Conservation (phyloP, 257 asterid species). For the Phtheirospermum japonicum region DNA sequence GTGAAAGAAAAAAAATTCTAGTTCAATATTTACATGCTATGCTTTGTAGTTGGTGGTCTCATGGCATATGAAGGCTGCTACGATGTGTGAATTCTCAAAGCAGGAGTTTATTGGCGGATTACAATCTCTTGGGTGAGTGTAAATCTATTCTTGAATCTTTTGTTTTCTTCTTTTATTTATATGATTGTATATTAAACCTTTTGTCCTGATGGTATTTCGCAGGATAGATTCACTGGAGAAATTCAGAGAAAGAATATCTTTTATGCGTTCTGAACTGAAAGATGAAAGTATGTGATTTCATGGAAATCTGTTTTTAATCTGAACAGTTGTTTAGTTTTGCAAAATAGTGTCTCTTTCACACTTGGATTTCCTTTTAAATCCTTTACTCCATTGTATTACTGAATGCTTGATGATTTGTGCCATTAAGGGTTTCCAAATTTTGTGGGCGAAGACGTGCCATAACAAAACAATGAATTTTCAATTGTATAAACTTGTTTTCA, state of each 20-base stretch:
- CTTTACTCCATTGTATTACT: constrained; percentile 16
- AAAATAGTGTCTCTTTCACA: constrained; percentile 15
- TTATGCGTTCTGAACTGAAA: constrained; percentile 92
- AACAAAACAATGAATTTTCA: neutral
- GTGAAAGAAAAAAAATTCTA: neutral
- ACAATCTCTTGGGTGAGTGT: constrained; percentile 85
- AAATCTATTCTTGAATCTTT: constrained; percentile 2
- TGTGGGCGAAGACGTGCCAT: constrained; percentile 4
- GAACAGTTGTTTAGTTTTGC: neutral
- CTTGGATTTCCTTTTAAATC: neutral
- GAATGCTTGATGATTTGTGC: constrained; percentile 20
- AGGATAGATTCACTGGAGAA: constrained; percentile 93
- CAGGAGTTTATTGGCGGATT: constrained; percentile 87
- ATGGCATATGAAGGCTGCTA: constrained; percentile 96
- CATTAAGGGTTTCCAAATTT: neutral
- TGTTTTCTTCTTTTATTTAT: constrained; percentile 15
- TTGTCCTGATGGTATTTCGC: constrained; percentile 36
- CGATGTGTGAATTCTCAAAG: constrained; percentile 97
- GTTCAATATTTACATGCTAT: constrained; percentile 15
- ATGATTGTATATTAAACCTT: constrained; percentile 21
- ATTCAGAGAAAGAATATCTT: constrained; percentile 81
- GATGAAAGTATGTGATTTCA: constrained; percentile 84
- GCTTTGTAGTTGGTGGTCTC: constrained; percentile 47
- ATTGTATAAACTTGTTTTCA: constrained; percentile 11
- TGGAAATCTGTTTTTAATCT: constrained; percentile 25